phyloP scores from a whole-genome alignment of 805 yeast species.

The Cyberlindnera xylosilytica region DNA sequence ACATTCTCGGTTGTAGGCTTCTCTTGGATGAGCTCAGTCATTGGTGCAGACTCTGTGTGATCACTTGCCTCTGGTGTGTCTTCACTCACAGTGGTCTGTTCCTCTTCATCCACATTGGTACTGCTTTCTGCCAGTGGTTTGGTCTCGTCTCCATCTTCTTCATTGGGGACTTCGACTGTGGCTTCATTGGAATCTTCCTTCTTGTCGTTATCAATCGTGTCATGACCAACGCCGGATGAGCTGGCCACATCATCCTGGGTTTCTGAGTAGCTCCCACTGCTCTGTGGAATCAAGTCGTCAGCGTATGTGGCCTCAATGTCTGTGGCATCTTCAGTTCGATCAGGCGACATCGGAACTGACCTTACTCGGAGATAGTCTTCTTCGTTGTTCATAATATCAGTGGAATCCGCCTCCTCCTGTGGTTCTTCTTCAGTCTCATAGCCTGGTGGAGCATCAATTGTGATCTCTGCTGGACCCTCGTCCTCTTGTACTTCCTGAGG shows the following conservation, averaged over 20 bases:
- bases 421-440: too few relatives aligned
- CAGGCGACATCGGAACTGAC: not conserved
- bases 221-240: too few relatives aligned
- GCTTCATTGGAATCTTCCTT: not conserved
- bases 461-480: too few relatives aligned
- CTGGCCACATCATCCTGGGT: not conserved
- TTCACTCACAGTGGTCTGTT: not conserved
- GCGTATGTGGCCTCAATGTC: not conserved
- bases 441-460: too few relatives aligned
- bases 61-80: too few relatives aligned
- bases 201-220: not conserved
- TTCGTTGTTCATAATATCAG: too few relatives aligned
- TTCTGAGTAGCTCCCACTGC: not conserved
- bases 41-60: not conserved
- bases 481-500: too few relatives aligned
- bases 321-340: not conserved
- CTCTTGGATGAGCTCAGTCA: not conserved
- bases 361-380: not conserved
- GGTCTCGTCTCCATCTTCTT: conserved; percentile 3
- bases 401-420: too few relatives aligned
- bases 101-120: not conserved
- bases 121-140: conserved; percentile 6
- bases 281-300: not conserved
- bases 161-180: conserved; percentile 3
- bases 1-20: not conserved